These are phyloP conservation scores for Fusarium burgessii DNA, from an alignment of 2,329 filamentous ascomycete species.

Conservation along the genomic window DNA sequence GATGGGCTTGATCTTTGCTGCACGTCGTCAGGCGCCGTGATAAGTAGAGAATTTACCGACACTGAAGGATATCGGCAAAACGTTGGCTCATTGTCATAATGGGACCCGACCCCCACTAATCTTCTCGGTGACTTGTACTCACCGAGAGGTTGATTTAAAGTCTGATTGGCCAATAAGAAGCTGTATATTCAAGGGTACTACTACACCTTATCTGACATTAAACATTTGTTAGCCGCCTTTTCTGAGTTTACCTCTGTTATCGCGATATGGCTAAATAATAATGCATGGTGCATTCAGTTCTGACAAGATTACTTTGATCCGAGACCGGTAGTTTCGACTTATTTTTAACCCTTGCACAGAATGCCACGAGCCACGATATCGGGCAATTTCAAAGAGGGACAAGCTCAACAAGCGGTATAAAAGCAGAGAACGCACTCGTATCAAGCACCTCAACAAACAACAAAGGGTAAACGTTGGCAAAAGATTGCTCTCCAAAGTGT, in stretches of 20 bases:
- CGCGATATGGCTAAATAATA: slow-evolving; percentile 14
- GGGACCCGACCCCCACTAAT: not conserved
- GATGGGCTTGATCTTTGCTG: slow-evolving; percentile 31
- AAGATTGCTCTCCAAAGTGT: not conserved
- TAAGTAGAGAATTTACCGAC: slow-evolving; percentile 44
- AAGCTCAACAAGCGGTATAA: slow-evolving; percentile 12
- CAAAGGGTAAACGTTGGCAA: not conserved
- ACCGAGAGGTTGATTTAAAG: not conserved
- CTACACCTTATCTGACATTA: slow-evolving; percentile 8
- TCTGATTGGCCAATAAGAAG: slow-evolving; percentile 36
- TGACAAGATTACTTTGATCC: slow-evolving; percentile 7
- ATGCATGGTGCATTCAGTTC: slow-evolving; percentile 3
- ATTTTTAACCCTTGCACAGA: slow-evolving; percentile 13
- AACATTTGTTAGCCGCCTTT: not conserved
- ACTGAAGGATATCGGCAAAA: slow-evolving; percentile 35
- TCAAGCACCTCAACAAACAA: not conserved
- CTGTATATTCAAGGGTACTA: not conserved
- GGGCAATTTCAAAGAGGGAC: not conserved
- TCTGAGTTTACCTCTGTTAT: slow-evolving; percentile 20
- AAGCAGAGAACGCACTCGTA: slow-evolving; percentile 1
- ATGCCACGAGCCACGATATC: slow-evolving; percentile 20
- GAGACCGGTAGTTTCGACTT: slow-evolving; percentile 23
- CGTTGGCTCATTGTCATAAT: not conserved
- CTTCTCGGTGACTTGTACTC: slow-evolving; percentile 13
- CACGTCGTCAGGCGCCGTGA: slow-evolving; percentile 20